These are phyloP conservation scores for Ensete ventricosum DNA, from an alignment of 176 grass and related monocot genomes.

Conservation along the genomic window DNA sequence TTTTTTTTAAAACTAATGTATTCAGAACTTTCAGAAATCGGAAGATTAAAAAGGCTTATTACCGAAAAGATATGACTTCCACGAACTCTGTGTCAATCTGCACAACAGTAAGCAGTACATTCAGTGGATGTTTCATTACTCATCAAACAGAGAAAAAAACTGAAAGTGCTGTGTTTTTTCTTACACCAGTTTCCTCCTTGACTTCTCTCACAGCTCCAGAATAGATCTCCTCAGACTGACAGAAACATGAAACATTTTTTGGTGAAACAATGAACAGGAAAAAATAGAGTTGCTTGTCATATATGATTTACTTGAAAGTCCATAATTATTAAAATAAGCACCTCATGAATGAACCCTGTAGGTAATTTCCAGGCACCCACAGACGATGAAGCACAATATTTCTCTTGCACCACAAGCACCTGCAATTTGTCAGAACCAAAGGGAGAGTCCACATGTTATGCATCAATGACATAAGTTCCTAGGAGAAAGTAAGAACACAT, in stretches of 20 bases:
- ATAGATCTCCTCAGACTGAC: conserved; percentile 78
- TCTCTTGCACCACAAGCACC: conserved; percentile 93
- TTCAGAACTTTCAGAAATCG: neutral
- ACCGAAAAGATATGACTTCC: conserved; percentile 90
- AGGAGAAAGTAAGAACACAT: neutral
- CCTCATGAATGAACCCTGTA: conserved; percentile 86
- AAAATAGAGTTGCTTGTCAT: neutral
- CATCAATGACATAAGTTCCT: neutral
- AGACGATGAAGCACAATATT: conserved; percentile 34
- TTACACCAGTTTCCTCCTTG: conserved; percentile 93
- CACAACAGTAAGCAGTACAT: conserved; percentile 15
- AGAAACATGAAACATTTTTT: conserved; percentile 14
- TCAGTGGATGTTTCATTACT: conserved; percentile 11
- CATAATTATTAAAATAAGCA: conserved; percentile 8
- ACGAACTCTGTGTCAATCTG: conserved; percentile 85
- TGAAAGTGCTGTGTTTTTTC: conserved; percentile 1
- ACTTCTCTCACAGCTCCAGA: conserved; percentile 82
- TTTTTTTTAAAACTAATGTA: neutral
- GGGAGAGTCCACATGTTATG: neutral
- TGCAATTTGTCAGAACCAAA: conserved; percentile 18
- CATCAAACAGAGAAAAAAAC: neutral
- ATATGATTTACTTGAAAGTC: neutral
- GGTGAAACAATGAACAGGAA: neutral
- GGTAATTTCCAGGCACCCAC: conserved; percentile 70
- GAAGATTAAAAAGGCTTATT: neutral